phyloP scores from a whole-genome alignment of 345 rosid species.

The Cardamine chenopodiifolia region DNA sequence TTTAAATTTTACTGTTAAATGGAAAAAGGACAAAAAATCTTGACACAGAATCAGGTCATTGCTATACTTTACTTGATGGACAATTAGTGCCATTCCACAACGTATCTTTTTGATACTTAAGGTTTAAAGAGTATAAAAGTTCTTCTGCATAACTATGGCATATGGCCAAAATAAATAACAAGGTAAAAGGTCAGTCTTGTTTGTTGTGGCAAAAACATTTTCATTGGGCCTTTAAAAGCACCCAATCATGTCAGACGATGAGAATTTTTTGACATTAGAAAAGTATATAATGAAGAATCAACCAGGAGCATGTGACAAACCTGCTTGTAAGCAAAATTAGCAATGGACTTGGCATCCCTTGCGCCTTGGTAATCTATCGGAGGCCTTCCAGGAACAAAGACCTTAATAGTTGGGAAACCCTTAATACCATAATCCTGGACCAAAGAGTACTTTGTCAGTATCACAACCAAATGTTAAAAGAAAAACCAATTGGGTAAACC shows the following conservation, averaged over 20 bases:
- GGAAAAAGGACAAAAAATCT: background rate
- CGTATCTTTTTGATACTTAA: background rate
- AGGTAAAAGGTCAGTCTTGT: background rate
- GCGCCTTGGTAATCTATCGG: constrained; percentile 94
- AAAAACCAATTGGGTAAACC: background rate
- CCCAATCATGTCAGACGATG: background rate
- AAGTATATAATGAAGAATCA: constrained; percentile 10
- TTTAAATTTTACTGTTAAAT: background rate
- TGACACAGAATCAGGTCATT: background rate
- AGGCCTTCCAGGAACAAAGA: constrained; percentile 87
- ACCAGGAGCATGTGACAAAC: constrained; percentile 45
- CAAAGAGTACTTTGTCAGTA: constrained; percentile 9
- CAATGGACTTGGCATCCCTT: constrained; percentile 93
- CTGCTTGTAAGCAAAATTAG: constrained; percentile 77
- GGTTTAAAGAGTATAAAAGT: too few species aligned
- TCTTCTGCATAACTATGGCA: background rate
- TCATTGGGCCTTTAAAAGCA: background rate
- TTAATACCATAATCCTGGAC: constrained; percentile 85
- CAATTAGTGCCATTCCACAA: background rate
- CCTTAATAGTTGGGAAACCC: constrained; percentile 96
- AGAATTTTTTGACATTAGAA: background rate
- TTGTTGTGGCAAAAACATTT: background rate
- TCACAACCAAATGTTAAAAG: background rate
- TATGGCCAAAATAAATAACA: too few species aligned
- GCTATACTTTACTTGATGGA: background rate